phyloP scores from a whole-genome alignment of 805 yeast genomes.

The Geotrichum ghanense region DNA sequence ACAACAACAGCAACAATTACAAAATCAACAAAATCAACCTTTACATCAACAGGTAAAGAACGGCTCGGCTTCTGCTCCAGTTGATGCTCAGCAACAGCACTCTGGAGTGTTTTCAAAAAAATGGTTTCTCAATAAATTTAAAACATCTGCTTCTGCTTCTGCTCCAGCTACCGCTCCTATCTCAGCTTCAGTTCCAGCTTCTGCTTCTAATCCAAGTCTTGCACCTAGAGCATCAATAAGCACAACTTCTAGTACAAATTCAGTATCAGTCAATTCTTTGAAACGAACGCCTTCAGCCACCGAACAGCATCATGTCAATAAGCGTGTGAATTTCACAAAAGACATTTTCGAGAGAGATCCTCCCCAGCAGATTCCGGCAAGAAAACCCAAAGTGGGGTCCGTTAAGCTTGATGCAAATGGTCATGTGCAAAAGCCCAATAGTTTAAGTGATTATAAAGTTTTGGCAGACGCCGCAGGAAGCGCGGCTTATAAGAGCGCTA shows the following conservation, averaged over 20 bases:
- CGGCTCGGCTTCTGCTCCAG: no score
- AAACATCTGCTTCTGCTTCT: neutral
- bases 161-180: neutral
- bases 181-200: neutral
- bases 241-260: no score
- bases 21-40: no score
- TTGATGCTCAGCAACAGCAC: neutral
- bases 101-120: neutral
- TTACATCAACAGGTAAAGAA: no score
- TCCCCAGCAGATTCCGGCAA: constrained; percentile 87
- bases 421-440: neutral
- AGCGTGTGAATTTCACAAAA: neutral
- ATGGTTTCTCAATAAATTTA: neutral
- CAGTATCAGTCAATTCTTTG: no score
- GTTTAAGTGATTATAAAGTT: constrained; percentile 2
- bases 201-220: neutral
- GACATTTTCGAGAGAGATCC: constrained; percentile 41
- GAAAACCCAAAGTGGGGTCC: constrained; percentile 65
- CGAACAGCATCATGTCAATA: neutral
- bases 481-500: constrained; percentile 13
- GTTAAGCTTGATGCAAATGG: neutral
- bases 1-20: no score
- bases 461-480: constrained; percentile 10
- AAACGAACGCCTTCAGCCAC: no score
- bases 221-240: neutral